Conservation (phyloP, 2,329 filamentous ascomycete genomes). For the Pseudocercospora eumusae region DNA sequence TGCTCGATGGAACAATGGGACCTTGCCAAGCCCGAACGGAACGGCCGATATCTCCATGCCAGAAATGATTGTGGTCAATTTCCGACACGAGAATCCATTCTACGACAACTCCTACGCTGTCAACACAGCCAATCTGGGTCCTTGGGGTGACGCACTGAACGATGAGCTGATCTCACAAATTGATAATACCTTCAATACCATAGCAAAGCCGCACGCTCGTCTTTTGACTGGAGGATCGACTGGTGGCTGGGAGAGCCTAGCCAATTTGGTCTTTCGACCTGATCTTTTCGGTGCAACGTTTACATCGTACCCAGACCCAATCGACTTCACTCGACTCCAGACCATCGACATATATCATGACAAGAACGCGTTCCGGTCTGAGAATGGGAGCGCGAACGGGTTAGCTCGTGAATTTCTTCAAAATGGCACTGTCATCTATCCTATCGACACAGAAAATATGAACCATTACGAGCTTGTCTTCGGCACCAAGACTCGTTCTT, state of each 20-base stretch:
- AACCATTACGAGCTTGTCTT: conserved; percentile 43
- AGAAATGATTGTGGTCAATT: conserved; percentile 42
- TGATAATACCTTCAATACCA: conserved; percentile 42
- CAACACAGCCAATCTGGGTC: conserved; percentile 44
- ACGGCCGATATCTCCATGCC: conserved; percentile 34
- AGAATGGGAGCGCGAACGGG: conserved; percentile 35
- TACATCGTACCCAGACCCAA: conserved; percentile 42
- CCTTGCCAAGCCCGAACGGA: conserved; percentile 35
- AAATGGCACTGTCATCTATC: conserved; percentile 32
- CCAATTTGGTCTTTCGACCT: conserved; percentile 42
- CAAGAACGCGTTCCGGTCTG: conserved; percentile 33
- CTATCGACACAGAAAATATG: conserved; percentile 22
- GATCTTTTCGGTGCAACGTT: conserved; percentile 44
- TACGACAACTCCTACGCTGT: conserved; percentile 46
- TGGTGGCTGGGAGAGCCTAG: conserved; percentile 43
- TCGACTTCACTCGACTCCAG: conserved; percentile 43
- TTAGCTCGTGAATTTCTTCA: conserved; percentile 35
- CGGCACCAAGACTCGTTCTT: conserved; percentile 41
- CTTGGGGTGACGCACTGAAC: conserved; percentile 45
- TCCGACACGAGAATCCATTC: conserved; percentile 44
- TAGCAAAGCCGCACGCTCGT: conserved; percentile 42
- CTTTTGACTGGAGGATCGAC: conserved; percentile 44
- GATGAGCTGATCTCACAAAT: conserved; percentile 43
- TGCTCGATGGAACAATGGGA: conserved; percentile 38
- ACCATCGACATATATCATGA: conserved; percentile 41